Conservation (phyloP, 2,329 filamentous ascomycete species). For the Fusarium liriodendri region DNA sequence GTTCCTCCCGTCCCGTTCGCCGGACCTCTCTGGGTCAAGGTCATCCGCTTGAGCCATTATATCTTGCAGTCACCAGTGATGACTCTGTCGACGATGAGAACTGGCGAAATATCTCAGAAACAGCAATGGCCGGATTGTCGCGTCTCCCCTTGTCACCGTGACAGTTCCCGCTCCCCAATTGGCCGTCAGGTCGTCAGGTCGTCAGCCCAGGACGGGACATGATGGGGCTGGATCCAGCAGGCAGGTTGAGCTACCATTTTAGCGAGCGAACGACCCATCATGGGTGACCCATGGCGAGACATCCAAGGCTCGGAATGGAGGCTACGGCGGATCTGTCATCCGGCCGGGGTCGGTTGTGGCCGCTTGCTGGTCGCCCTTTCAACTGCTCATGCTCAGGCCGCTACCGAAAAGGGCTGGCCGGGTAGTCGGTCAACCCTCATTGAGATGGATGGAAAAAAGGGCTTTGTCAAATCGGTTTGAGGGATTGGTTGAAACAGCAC, state of each 20-base stretch:
- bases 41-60: constrained; percentile 19
- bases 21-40: constrained; percentile 27
- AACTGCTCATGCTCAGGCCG: constrained; percentile 28
- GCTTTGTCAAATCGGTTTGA: not conserved
- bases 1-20: constrained; percentile 44
- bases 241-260: constrained; percentile 44
- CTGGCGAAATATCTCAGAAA: constrained; percentile 6
- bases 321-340: constrained; percentile 43
- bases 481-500: not conserved
- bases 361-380: constrained; percentile 30
- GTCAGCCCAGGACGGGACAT: constrained; percentile 40
- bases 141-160: constrained; percentile 27
- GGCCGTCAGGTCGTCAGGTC: constrained; percentile 32
- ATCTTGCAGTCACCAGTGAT: not conserved
- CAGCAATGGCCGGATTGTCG: constrained; percentile 12
- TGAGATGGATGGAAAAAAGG: not conserved
- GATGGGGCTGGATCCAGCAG: constrained; percentile 45
- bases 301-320: constrained; percentile 42
- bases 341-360: constrained; percentile 31
- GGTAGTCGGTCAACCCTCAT: constrained; percentile 1
- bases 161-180: constrained; percentile 31
- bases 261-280: constrained; percentile 41
- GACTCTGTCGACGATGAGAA: not conserved
- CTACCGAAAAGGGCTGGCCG: constrained; percentile 30
- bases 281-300: constrained; percentile 38